Evolutionary conservation across 495 filamentous ascomycete genomes (phyloP).

Genomic region (Amphirosellinia nigrospora): DNA sequence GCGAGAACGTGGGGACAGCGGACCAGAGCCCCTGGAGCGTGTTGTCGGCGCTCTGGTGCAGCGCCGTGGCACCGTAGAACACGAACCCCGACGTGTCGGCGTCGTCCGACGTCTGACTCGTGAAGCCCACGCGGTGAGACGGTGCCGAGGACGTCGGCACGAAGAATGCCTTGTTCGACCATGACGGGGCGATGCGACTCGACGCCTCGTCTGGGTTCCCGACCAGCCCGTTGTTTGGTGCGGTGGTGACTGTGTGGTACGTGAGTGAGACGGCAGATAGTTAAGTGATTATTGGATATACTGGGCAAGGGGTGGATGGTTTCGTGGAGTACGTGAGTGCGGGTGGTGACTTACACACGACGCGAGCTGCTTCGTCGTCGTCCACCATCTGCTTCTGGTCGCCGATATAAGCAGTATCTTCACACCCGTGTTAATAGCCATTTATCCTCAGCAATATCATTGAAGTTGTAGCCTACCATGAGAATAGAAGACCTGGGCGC

Average conservation of each 20-base stretch:
- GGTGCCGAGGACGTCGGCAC: not conserved
- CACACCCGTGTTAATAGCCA: not conserved
- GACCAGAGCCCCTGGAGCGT: conserved; percentile 5
- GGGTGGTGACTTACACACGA: conserved; percentile 19
- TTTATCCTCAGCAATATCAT: not conserved
- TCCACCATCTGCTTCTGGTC: conserved; percentile 19
- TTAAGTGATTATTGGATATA: too few relatives aligned
- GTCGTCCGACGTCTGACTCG: not conserved
- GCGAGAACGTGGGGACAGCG: not conserved
- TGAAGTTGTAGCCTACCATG: not conserved
- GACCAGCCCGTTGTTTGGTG: not conserved
- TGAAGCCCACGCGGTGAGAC: conserved; percentile 18
- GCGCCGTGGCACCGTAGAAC: conserved; percentile 16
- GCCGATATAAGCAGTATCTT: conserved; percentile 13
- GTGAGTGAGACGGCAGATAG: not conserved
- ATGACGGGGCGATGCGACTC: not conserved
- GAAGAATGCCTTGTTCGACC: conserved; percentile 20
- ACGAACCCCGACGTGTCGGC: conserved; percentile 11
- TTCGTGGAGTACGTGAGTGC: not conserved
- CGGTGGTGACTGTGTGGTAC: not conserved
- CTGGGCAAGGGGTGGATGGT: too few relatives aligned
- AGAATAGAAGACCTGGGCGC: conserved; percentile 20
- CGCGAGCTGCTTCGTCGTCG: conserved; percentile 11
- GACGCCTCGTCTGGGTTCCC: conserved; percentile 6
- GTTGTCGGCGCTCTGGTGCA: conserved; percentile 12